Evolutionary conservation across 176 grass and related monocot species (phyloP).

Genomic region (Oryza rufipogon): DNA sequence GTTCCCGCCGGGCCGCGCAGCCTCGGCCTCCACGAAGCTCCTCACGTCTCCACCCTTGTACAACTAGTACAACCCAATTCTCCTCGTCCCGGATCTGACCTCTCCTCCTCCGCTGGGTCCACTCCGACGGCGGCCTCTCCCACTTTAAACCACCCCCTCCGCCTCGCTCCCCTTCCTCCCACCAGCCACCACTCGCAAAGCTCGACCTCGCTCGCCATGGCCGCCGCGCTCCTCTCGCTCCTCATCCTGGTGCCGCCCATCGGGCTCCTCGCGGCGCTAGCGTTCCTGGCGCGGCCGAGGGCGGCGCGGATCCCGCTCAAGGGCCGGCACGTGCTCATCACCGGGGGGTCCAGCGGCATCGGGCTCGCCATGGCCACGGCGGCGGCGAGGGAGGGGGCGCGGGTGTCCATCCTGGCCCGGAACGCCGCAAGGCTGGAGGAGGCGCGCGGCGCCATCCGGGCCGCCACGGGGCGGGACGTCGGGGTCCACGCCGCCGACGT

Average conservation of each 20-base stretch:
- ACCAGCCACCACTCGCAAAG: neutral
- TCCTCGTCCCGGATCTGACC: too few relatives aligned
- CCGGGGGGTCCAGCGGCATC: slow-evolving; percentile 92
- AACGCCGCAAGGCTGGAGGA: slow-evolving; percentile 57
- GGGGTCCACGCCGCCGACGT: slow-evolving; percentile 67
- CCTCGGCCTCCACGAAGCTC: neutral
- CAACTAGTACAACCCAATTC: neutral
- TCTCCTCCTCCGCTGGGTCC: too few relatives aligned
- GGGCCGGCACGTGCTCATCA: slow-evolving; percentile 80
- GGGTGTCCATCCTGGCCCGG: slow-evolving; percentile 91
- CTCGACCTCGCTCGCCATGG: slow-evolving; percentile 9
- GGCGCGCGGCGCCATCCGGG: slow-evolving; percentile 64
- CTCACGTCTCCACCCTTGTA: neutral
- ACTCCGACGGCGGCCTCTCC: slow-evolving; percentile 35
- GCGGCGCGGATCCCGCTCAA: slow-evolving; percentile 57
- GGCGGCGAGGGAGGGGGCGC: slow-evolving; percentile 77
- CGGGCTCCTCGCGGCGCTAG: slow-evolving; percentile 50
- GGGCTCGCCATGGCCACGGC: slow-evolving; percentile 72
- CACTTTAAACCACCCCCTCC: slow-evolving; percentile 14
- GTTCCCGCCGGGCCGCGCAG: neutral
- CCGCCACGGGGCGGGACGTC: slow-evolving; percentile 56
- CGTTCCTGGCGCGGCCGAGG: slow-evolving; percentile 64
- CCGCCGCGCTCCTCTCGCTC: slow-evolving; percentile 19
- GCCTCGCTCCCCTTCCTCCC: neutral
- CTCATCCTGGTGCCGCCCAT: slow-evolving; percentile 48